Conservation (phyloP, 768 basidiomycete species). For the Lactarius trivialis region DNA sequence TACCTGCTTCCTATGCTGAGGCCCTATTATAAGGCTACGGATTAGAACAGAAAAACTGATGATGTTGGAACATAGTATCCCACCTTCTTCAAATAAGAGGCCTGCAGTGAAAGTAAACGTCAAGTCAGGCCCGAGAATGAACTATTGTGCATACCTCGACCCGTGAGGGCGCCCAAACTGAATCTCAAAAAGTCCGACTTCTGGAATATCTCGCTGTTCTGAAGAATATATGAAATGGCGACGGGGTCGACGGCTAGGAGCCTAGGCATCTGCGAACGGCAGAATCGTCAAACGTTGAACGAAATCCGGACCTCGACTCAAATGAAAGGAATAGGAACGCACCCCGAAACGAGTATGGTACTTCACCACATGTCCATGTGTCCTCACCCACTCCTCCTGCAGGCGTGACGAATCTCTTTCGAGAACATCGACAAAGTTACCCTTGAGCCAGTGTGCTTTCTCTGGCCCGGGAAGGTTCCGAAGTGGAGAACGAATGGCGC, state of each 20-base stretch:
- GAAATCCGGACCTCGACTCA: background rate
- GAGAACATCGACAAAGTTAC: conserved; percentile 1
- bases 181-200: conserved; percentile 28
- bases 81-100: conserved; percentile 19
- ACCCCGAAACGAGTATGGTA: conserved; percentile 7
- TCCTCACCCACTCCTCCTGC: conserved; percentile 17
- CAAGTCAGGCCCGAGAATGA: background rate
- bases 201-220: conserved; percentile 28
- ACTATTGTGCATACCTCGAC: conserved; percentile 14
- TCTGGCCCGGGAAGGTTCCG: conserved; percentile 7
- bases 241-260: conserved; percentile 33
- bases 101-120: background rate
- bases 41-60: background rate
- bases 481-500: conserved; percentile 3
- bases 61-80: background rate
- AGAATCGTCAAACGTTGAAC: background rate
- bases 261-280: conserved; percentile 18
- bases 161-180: conserved; percentile 15
- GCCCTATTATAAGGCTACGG: background rate
- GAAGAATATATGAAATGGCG: conserved; percentile 32
- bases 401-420: conserved; percentile 10
- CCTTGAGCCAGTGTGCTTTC: conserved; percentile 5
- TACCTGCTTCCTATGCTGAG: conserved; percentile 16
- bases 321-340: background rate
- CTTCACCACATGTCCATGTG: conserved; percentile 15